phyloP scores from a whole-genome alignment of 2,329 filamentous ascomycete species.

The Coniochaeta prunicola region DNA sequence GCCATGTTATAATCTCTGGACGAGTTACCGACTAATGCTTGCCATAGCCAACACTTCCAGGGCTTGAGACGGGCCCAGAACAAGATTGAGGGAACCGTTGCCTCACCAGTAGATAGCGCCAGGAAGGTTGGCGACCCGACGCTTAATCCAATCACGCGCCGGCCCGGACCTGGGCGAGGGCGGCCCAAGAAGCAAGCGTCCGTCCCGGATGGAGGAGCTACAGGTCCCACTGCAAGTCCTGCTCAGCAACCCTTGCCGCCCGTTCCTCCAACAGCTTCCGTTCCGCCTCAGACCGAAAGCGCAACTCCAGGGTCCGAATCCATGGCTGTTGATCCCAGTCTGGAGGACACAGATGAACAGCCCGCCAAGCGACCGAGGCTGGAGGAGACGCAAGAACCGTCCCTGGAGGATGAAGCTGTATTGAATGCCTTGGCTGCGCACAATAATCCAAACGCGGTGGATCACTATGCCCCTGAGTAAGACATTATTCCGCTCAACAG shows the following conservation, averaged over 20 bases:
- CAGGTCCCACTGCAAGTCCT: not conserved
- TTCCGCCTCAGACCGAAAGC: not conserved
- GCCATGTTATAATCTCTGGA: not conserved
- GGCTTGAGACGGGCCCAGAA: conserved; percentile 48
- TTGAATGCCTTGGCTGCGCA: conserved; percentile 37
- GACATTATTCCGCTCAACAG: conserved; percentile 11
- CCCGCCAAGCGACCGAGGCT: conserved; percentile 33
- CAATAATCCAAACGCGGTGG: conserved; percentile 26
- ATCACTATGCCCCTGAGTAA: conserved; percentile 36
- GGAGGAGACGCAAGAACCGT: conserved; percentile 24
- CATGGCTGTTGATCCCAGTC: conserved; percentile 18
- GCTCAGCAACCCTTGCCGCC: conserved; percentile 1
- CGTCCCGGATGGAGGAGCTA: conserved; percentile 9
- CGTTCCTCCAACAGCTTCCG: conserved; percentile 4
- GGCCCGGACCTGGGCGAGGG: conserved; percentile 50
- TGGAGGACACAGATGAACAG: conserved; percentile 24
- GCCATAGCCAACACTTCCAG: conserved; percentile 46
- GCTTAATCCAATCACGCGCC: conserved; percentile 51
- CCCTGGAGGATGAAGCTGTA: conserved; percentile 40
- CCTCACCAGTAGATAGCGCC: conserved; percentile 24
- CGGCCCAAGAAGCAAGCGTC: conserved; percentile 40
- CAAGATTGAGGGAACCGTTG: conserved; percentile 33
- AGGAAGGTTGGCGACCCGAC: conserved; percentile 39
- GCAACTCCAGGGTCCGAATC: conserved; percentile 5
- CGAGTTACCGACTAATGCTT: not conserved